These are phyloP conservation scores for Backusella morwellensis DNA, from an alignment of 192 early-diverging fungal genomes.

Conservation along the genomic window DNA sequence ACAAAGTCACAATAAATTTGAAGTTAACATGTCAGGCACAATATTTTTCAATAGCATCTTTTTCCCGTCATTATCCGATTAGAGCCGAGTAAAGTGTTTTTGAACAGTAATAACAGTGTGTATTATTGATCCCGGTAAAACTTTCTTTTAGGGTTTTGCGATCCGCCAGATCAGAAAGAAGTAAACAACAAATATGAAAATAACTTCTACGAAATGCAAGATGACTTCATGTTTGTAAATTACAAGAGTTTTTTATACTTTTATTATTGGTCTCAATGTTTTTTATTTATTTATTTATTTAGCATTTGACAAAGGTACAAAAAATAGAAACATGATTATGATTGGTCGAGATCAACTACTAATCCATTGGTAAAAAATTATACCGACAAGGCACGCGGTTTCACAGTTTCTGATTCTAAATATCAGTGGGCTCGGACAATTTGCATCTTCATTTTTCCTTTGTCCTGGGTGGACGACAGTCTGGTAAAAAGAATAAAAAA, in stretches of 20 bases:
- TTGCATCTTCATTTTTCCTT: not conserved
- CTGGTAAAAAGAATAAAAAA: not conserved
- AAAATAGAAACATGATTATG: not conserved
- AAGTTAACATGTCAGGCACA: not conserved
- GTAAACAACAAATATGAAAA: not conserved
- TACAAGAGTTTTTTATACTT: not conserved
- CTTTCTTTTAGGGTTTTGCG: not conserved
- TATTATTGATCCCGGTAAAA: not conserved
- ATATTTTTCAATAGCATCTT: not conserved
- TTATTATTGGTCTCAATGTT: not conserved
- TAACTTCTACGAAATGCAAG: not conserved
- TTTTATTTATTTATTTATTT: not conserved
- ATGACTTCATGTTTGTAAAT: not conserved
- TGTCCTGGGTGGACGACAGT: not conserved
- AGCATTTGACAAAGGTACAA: slow-evolving; percentile 2
- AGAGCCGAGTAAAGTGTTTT: not conserved
- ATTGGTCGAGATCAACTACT: not conserved
- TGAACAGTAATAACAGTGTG: not conserved
- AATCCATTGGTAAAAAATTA: not conserved
- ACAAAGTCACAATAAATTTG: not conserved
- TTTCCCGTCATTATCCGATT: not conserved
- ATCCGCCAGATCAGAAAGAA: not conserved
- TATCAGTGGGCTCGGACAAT: not conserved
- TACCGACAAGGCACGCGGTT: not conserved
- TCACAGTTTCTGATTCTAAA: slow-evolving; percentile 1